Evolutionary conservation across 1,139 yeast genomes (phyloP).

Genomic region (Taiozyma onychis): DNA sequence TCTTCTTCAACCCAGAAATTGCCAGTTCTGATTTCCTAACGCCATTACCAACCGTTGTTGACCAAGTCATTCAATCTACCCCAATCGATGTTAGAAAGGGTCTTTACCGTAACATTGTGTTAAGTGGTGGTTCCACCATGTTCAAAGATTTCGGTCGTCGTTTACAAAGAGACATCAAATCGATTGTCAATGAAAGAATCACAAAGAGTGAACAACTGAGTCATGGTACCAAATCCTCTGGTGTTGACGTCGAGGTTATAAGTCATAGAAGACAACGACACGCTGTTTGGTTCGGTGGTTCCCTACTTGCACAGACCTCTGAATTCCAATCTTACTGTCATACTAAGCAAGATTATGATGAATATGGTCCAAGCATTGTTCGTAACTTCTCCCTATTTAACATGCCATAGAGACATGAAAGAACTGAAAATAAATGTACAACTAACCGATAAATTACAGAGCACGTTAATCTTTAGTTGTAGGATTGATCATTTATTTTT

Average conservation of each 20-base stretch:
- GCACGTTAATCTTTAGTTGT: neutral
- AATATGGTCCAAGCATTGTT: slow-evolving; percentile 95
- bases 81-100: slow-evolving; percentile 99
- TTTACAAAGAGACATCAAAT: slow-evolving; percentile 88
- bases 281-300: slow-evolving; percentile 99
- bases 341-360: slow-evolving; percentile 96
- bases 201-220: slow-evolving; percentile 72
- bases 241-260: slow-evolving; percentile 95
- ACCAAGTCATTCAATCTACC: slow-evolving; percentile 87
- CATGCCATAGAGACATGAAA: slow-evolving; percentile 51
- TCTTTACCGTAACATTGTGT: slow-evolving; percentile 88
- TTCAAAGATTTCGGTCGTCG: slow-evolving; percentile 97
- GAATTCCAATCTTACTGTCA: slow-evolving; percentile 96
- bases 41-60: slow-evolving; percentile 93
- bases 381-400: slow-evolving; percentile 93
- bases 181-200: slow-evolving; percentile 84
- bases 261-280: slow-evolving; percentile 96
- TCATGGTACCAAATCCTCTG: slow-evolving; percentile 77
- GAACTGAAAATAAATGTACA: slow-evolving; percentile 5
- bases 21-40: slow-evolving; percentile 93
- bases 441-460: neutral
- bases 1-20: slow-evolving; percentile 96
- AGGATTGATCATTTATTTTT: neutral
- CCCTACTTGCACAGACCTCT: slow-evolving; percentile 91
- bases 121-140: slow-evolving; percentile 98